Conservation (phyloP, 1,139 yeast genomes). For the Taphrina populina region DNA sequence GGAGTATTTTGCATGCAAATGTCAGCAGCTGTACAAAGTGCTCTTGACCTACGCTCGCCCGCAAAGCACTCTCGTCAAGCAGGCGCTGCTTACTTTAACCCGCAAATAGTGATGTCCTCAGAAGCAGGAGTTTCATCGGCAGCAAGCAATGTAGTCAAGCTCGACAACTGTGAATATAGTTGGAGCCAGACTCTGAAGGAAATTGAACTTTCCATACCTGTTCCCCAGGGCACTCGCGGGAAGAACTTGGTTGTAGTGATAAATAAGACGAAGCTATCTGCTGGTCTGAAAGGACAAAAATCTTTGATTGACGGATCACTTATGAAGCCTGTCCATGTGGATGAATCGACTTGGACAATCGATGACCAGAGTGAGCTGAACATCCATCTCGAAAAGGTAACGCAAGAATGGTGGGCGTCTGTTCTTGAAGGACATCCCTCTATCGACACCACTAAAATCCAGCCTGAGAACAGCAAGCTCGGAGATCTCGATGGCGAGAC, state of each 20-base stretch:
- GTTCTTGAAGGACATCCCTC: conserved; percentile 50
- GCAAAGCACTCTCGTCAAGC: no score
- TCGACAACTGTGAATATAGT: conserved; percentile 43
- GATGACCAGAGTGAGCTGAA: conserved; percentile 47
- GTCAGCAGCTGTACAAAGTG: no score
- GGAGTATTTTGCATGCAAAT: no score
- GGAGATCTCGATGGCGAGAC: conserved; percentile 51
- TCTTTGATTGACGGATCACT: conserved; percentile 44
- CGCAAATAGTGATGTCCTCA: not conserved
- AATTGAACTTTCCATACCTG: conserved; percentile 46
- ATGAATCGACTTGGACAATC: conserved; percentile 49
- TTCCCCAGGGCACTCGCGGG: conserved; percentile 46
- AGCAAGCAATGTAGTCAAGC: conserved; percentile 3
- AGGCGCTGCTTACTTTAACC: no score
- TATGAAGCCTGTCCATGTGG: conserved; percentile 45
- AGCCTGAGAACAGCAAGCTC: conserved; percentile 49
- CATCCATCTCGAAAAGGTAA: conserved; percentile 47
- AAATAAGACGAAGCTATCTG: conserved; percentile 41
- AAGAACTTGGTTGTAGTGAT: conserved; percentile 45
- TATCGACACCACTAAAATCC: conserved; percentile 48
- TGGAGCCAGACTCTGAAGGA: conserved; percentile 51
- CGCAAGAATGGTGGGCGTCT: conserved; percentile 53
- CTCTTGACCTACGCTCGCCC: no score
- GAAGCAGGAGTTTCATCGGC: not conserved
- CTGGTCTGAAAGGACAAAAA: conserved; percentile 41